A percentile compares a stretch with the other conserved stretches of the same genome.
Evolutionary conservation across 139 green algal genomes (phyloP).

Genomic region (Dunaliella sp.): DNA sequence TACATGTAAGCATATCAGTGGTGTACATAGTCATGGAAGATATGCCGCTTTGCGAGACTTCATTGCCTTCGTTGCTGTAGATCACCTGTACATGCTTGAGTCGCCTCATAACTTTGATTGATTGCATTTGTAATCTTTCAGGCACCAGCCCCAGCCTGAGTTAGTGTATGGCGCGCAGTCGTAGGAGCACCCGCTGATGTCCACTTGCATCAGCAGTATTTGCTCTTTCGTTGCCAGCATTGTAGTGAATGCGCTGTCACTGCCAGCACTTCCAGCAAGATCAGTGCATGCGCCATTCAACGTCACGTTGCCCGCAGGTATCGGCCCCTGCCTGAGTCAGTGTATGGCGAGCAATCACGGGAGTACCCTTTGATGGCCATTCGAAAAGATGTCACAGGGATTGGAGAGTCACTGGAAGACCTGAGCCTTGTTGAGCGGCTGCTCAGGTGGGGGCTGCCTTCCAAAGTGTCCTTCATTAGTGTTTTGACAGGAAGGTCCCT

Average conservation of each 20-base stretch:
- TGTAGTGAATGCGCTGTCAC: not conserved
- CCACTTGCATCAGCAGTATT: slow-evolving; percentile 43
- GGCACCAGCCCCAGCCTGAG: no score
- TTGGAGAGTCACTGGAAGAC: slow-evolving; percentile 58
- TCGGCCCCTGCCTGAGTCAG: slow-evolving; percentile 55
- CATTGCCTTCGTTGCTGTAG: no score
- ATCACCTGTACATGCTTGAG: no score
- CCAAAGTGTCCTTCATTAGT: not conserved
- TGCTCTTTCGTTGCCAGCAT: not conserved
- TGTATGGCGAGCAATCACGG: slow-evolving; percentile 42
- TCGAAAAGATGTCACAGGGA: slow-evolving; percentile 48
- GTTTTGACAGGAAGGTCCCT: not conserved
- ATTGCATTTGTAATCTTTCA: no score
- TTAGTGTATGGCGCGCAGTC: slow-evolving; percentile 41
- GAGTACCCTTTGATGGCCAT: slow-evolving; percentile 68
- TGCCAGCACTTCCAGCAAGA: no score
- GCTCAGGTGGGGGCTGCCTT: slow-evolving; percentile 56
- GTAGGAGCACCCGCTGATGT: slow-evolving; percentile 62
- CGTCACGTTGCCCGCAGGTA: slow-evolving; percentile 37
- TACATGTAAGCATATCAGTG: not conserved
- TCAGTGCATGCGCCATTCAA: no score
- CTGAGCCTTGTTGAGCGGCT: slow-evolving; percentile 70
- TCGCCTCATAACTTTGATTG: no score
- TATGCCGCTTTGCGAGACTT: no score
- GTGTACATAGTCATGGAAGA: no score